Evolutionary conservation across 352 stramenopile species (phyloP).

Genomic region (Stramenopiles sp.): DNA sequence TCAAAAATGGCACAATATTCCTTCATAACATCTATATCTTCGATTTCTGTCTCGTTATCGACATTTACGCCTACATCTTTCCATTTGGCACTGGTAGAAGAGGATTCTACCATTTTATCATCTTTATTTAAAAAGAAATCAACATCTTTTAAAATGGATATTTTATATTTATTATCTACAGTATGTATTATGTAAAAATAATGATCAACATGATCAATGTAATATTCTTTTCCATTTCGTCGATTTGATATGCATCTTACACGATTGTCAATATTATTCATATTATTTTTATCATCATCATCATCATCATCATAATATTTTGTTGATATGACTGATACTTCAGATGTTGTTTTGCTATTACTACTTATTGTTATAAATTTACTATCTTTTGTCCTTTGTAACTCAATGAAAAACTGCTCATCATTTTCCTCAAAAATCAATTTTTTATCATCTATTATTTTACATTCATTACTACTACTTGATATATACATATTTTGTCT

Average conservation of each 20-base stretch:
- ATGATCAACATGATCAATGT: constrained; percentile 43
- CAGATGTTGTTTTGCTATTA: constrained; percentile 58
- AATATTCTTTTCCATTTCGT: constrained; percentile 44
- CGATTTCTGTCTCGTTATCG: constrained; percentile 44
- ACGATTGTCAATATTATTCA: neutral
- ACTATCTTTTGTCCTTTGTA: constrained; percentile 52
- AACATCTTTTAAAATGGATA: neutral
- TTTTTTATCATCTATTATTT: neutral
- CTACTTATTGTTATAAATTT: constrained; percentile 52
- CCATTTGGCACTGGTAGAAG: neutral
- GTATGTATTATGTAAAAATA: constrained; percentile 58
- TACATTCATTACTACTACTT: neutral
- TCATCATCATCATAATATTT: too few relatives aligned
- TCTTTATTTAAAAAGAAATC: neutral
- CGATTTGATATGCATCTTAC: constrained; percentile 33
- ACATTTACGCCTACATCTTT: constrained; percentile 37
- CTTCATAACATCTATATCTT: constrained; percentile 58
- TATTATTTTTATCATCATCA: too few relatives aligned
- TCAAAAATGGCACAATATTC: constrained; percentile 53
- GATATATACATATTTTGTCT: neutral
- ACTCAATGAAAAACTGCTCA: constrained; percentile 50
- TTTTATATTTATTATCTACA: constrained; percentile 21
- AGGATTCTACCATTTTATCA: neutral
- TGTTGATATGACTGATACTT: constrained; percentile 40
- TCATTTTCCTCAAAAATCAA: constrained; percentile 37